These are phyloP conservation scores for Citrus unshiu DNA, from an alignment of 345 rosid species.

Conservation along the genomic window DNA sequence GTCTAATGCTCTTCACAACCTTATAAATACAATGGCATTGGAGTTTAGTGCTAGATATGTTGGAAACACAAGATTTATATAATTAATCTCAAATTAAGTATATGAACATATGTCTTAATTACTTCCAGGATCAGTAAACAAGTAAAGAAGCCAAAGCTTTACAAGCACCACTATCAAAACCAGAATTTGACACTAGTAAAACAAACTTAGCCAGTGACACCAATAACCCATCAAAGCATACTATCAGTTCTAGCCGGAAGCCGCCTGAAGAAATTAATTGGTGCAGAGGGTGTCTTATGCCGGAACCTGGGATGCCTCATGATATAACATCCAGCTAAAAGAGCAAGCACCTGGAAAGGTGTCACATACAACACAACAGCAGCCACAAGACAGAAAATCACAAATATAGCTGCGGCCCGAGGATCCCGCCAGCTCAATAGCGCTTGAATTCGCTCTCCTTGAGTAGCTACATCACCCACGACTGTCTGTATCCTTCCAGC, in stretches of 20 bases:
- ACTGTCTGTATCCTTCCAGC: slow-evolving; percentile 85
- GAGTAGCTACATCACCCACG: slow-evolving; percentile 89
- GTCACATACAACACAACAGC: slow-evolving; percentile 66
- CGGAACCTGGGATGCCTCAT: slow-evolving; percentile 93
- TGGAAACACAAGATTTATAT: neutral
- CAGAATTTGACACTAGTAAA: slow-evolving; percentile 10
- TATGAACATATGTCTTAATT: neutral
- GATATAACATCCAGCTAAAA: slow-evolving; percentile 50
- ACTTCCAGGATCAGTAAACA: neutral
- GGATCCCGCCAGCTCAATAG: slow-evolving; percentile 93
- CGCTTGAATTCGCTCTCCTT: slow-evolving; percentile 83
- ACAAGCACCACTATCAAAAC: slow-evolving; percentile 15
- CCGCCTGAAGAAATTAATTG: slow-evolving; percentile 73
- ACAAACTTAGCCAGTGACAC: neutral
- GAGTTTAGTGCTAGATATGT: neutral
- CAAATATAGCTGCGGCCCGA: slow-evolving; percentile 71
- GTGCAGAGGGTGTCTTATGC: slow-evolving; percentile 60
- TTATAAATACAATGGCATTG: neutral
- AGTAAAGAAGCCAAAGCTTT: slow-evolving; percentile 5
- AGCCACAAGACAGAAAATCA: slow-evolving; percentile 60
- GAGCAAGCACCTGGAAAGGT: slow-evolving; percentile 73
- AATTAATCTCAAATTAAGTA: neutral
- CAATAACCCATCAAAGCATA: slow-evolving; percentile 46
- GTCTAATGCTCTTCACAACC: neutral
- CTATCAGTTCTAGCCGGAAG: slow-evolving; percentile 83